Evolutionary conservation across 805 yeast genomes (phyloP).

Genomic region (Nakazawaea ambrosiae): DNA sequence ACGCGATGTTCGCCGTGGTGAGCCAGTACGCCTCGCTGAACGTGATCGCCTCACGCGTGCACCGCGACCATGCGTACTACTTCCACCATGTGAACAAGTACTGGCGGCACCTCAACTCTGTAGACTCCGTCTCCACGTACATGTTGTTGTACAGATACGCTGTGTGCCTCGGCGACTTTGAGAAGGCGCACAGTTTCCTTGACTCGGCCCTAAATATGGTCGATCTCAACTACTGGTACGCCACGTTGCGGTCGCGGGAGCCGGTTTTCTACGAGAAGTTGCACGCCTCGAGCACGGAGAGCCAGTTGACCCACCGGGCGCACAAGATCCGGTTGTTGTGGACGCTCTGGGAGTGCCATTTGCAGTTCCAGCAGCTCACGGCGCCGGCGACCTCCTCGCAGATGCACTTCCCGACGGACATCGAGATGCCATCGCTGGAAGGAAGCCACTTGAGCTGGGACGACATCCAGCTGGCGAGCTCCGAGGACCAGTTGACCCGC

Average conservation of each 20-base stretch:
- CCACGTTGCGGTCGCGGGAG: constrained; percentile 11
- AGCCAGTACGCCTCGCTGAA: constrained; percentile 24
- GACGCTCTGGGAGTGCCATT: constrained; percentile 30
- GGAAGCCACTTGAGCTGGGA: constrained; percentile 1
- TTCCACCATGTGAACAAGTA: constrained; percentile 25
- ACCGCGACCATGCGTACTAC: constrained; percentile 31
- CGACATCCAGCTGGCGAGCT: constrained; percentile 10
- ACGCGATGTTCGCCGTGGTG: constrained; percentile 29
- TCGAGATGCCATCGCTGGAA: constrained; percentile 25
- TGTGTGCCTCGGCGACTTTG: constrained; percentile 13
- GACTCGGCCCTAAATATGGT: constrained; percentile 30
- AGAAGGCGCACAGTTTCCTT: constrained; percentile 22
- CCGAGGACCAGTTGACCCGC: constrained; percentile 14
- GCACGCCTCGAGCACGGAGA: constrained; percentile 19
- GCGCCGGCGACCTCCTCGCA: constrained; percentile 27
- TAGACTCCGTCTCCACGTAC: constrained; percentile 4
- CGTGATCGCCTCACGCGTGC: constrained; percentile 18
- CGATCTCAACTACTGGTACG: constrained; percentile 24
- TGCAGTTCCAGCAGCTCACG: constrained; percentile 25
- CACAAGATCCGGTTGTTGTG: constrained; percentile 27
- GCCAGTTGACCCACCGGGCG: constrained; percentile 28
- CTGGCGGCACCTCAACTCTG: constrained; percentile 23
- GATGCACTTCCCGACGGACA: constrained; percentile 20
- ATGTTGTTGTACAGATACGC: constrained; percentile 13
- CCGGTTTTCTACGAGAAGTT: constrained; percentile 20